Conservation (phyloP, 139 green algal species). For the Haematococcus lacustris region DNA sequence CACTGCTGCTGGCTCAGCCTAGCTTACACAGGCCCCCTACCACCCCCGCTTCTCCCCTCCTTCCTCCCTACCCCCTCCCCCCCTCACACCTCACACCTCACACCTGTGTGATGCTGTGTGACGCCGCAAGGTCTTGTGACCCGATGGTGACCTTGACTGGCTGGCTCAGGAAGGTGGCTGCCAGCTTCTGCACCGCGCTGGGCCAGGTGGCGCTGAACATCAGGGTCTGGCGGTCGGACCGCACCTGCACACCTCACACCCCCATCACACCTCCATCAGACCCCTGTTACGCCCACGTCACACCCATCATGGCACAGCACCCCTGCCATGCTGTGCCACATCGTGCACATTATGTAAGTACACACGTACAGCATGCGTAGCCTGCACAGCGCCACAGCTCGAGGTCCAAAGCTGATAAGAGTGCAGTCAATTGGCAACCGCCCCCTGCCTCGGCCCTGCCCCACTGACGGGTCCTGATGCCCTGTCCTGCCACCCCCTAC, state of each 20-base stretch:
- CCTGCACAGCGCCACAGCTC: background rate
- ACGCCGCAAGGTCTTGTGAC: slow-evolving; percentile 78
- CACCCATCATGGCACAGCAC: background rate
- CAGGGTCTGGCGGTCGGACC: slow-evolving; percentile 85
- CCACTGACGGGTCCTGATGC: background rate
- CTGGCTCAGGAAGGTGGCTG: slow-evolving; percentile 70
- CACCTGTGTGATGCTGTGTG: slow-evolving; percentile 75
- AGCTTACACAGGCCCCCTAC: too few species aligned
- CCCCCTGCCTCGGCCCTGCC: too few species aligned
- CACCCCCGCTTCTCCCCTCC: too few species aligned
- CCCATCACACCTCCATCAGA: too few species aligned
- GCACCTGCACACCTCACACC: slow-evolving; percentile 23
- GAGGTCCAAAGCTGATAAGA: background rate
- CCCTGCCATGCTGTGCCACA: background rate
- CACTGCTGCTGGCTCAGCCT: too few species aligned
- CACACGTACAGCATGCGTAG: background rate
- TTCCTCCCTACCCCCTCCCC: background rate
- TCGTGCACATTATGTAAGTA: slow-evolving; percentile 14
- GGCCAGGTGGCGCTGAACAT: slow-evolving; percentile 98
- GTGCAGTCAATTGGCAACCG: too few species aligned
- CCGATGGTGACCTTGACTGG: slow-evolving; percentile 71
- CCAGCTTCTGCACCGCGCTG: slow-evolving; percentile 76
- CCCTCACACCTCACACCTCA: slow-evolving; percentile 5
- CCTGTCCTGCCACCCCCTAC: too few species aligned
- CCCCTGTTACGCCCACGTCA: too few species aligned